These are phyloP conservation scores for Xylaria longipes DNA, from an alignment of 495 filamentous ascomycete genomes.

Conservation along the genomic window DNA sequence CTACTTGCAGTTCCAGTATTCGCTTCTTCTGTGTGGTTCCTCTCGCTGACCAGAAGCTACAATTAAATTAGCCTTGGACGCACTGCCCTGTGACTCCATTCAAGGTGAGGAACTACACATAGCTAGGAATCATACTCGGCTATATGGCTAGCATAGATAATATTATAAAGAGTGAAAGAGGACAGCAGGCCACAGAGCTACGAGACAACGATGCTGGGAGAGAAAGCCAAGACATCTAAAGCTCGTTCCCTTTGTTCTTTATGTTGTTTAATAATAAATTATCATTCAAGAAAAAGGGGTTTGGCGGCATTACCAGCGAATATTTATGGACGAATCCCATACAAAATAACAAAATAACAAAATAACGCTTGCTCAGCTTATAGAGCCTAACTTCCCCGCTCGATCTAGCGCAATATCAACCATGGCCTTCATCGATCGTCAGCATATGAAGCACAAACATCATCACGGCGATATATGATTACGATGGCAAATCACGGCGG, in stretches of 20 bases:
- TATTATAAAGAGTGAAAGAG: not conserved
- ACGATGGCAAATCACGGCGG: not conserved
- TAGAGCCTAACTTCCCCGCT: not conserved
- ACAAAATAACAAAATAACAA: not conserved
- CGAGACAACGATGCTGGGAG: not conserved
- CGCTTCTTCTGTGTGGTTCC: too few species aligned
- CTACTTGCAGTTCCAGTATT: too few species aligned
- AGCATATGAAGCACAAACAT: not conserved
- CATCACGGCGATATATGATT: not conserved
- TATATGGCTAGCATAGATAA: not conserved
- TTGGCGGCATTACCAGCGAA: not conserved
- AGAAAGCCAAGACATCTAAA: not conserved
- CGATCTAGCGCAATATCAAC: conserved; percentile 19
- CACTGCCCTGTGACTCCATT: too few species aligned
- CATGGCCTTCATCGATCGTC: conserved; percentile 11
- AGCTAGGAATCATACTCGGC: not conserved
- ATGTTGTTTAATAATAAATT: not conserved
- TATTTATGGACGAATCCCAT: not conserved
- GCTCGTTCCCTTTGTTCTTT: not conserved
- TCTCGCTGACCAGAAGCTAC: too few species aligned
- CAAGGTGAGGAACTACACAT: not conserved
- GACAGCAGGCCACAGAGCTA: not conserved
- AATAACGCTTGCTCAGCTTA: not conserved
- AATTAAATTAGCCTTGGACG: too few species aligned
- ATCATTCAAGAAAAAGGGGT: not conserved